Percentiles rank a stretch among this genome's conserved stretches.
phyloP scores from a whole-genome alignment of 1,284 basidiomycete genomes.

The Fomitiporia mediterranea region DNA sequence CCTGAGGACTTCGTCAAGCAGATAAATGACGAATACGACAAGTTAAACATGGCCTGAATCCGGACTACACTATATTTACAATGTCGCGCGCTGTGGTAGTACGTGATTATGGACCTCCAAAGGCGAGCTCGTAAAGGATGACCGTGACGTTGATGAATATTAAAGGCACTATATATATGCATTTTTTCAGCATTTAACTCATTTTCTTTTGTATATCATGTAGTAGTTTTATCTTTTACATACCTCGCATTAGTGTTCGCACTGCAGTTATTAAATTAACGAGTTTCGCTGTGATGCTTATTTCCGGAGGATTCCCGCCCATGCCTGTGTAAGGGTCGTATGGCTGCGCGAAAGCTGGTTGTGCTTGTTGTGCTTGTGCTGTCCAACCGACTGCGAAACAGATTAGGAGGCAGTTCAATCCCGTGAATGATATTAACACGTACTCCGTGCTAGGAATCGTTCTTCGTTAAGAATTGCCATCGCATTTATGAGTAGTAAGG shows the following conservation, averaged over 20 bases:
- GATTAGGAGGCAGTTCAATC: slow-evolving; percentile 16
- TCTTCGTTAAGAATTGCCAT: slow-evolving; percentile 95
- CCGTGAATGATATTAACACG: slow-evolving; percentile 31
- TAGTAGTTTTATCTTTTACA: slow-evolving; percentile 32
- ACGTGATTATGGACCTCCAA: slow-evolving; percentile 41
- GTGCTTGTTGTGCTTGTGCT: slow-evolving; percentile 59
- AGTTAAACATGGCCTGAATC: slow-evolving; percentile 40
- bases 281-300: slow-evolving; percentile 78
- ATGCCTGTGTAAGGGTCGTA: slow-evolving; percentile 61
- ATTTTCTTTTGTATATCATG: slow-evolving; percentile 1
- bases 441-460: slow-evolving; percentile 89
- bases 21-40: slow-evolving; percentile 71
- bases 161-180: slow-evolving; percentile 66
- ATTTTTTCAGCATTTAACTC: slow-evolving; percentile 19
- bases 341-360: slow-evolving; percentile 54
- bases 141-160: slow-evolving; percentile 80
- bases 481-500: slow-evolving; percentile 85
- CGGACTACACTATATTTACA: neutral
- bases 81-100: neutral
- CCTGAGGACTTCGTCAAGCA: slow-evolving; percentile 71
- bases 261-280: slow-evolving; percentile 93
- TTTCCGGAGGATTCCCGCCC: slow-evolving; percentile 46
- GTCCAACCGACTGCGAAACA: slow-evolving; percentile 77
- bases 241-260: slow-evolving; percentile 92
- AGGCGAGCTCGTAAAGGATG: slow-evolving; percentile 75